phyloP scores from a whole-genome alignment of 108 stramenopile genomes.

The Cylindrotheca closterium region DNA sequence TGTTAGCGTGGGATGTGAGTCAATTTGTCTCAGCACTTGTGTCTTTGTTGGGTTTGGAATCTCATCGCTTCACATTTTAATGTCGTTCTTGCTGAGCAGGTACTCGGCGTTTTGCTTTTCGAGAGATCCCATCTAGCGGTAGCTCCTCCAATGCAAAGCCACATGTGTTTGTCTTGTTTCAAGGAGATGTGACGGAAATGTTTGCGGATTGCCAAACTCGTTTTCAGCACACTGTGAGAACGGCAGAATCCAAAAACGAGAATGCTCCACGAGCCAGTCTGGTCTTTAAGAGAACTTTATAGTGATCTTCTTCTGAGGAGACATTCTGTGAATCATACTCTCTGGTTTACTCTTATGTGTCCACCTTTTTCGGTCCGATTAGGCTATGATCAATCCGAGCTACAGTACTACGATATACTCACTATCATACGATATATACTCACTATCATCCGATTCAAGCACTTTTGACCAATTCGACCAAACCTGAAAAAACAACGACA shows the following conservation, averaged over 20 bases:
- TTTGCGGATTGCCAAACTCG: slow-evolving; percentile 45
- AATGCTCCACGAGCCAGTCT: slow-evolving; percentile 43
- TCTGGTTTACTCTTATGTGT: too few species aligned
- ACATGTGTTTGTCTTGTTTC: slow-evolving; percentile 46
- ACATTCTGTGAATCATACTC: too few species aligned
- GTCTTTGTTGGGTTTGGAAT: too few species aligned
- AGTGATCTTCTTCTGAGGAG: too few species aligned
- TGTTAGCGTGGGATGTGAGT: slow-evolving; percentile 39
- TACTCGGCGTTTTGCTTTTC: slow-evolving; percentile 50
- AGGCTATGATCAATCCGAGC: too few species aligned
- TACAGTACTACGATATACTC: too few species aligned
- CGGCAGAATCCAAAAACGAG: slow-evolving; percentile 42
- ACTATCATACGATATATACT: too few species aligned
- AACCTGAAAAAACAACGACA: too few species aligned
- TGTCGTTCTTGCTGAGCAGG: slow-evolving; percentile 7
- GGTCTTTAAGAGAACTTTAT: slow-evolving; percentile 49
- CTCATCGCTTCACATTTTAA: neutral
- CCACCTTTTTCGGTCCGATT: too few species aligned
- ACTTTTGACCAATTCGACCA: too few species aligned
- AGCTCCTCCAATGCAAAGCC: slow-evolving; percentile 10
- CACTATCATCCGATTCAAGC: too few species aligned
- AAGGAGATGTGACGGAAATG: slow-evolving; percentile 68
- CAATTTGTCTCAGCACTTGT: too few species aligned
- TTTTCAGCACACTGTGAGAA: slow-evolving; percentile 59
- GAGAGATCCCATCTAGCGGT: slow-evolving; percentile 11